Percentiles rank a stretch among this genome's conserved stretches.
Conservation (phyloP, 2,329 filamentous ascomycete genomes). For the Sphaerulina populicola region DNA sequence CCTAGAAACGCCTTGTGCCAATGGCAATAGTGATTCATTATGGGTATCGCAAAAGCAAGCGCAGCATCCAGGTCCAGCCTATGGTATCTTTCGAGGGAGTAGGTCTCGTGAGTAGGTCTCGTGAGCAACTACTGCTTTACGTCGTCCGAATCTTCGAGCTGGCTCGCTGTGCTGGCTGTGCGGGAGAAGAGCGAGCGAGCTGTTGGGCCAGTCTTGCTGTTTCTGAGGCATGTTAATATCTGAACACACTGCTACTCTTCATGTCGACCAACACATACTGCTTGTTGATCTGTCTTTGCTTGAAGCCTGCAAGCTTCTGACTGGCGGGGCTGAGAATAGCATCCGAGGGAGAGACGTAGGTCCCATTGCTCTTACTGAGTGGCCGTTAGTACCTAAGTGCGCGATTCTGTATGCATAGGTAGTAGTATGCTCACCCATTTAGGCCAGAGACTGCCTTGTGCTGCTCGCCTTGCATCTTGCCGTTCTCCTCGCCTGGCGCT, state of each 20-base stretch:
- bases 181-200: conserved; percentile 21
- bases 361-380: conserved; percentile 31
- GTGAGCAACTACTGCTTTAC: conserved; percentile 9
- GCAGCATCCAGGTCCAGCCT: background rate
- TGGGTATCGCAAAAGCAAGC: conserved; percentile 4
- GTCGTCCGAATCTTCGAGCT: conserved; percentile 19
- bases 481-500: conserved; percentile 15
- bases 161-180: conserved; percentile 17
- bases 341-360: conserved; percentile 77
- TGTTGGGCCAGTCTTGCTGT: conserved; percentile 18
- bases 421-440: conserved; percentile 10
- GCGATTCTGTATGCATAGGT: background rate
- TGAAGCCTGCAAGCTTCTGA: conserved; percentile 71
- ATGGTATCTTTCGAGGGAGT: background rate
- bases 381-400: background rate
- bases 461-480: conserved; percentile 20
- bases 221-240: background rate
- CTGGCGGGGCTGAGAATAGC: conserved; percentile 81
- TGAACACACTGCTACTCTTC: background rate
- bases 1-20: conserved; percentile 9
- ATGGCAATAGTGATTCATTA: background rate
- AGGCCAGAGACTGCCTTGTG: conserved; percentile 16
- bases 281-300: conserved; percentile 73
- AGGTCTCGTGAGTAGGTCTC: background rate
- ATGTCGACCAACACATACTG: conserved; percentile 18